Percentiles rank a stretch among this genome's conserved stretches.
Evolutionary conservation across 1,284 basidiomycete species (phyloP).

Genomic region (Kwoniella shivajii): DNA sequence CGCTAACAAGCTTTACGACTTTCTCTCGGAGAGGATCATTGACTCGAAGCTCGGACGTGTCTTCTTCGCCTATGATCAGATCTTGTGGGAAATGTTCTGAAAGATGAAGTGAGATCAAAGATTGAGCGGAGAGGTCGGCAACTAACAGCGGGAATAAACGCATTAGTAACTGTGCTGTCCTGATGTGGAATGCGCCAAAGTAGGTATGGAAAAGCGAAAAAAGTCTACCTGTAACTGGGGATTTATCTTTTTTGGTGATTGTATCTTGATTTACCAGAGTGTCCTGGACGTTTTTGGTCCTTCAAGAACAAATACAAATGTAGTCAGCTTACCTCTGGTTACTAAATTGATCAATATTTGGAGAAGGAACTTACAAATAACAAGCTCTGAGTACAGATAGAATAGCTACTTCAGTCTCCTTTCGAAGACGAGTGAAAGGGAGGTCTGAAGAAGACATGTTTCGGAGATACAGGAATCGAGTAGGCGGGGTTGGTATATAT

Average conservation of each 20-base stretch:
- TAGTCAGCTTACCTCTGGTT: no score
- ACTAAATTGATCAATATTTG: no score
- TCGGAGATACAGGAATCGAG: neutral
- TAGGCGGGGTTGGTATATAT: neutral
- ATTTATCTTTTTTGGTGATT: constrained; percentile 89
- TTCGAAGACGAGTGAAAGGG: constrained; percentile 42
- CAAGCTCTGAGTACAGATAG: constrained; percentile 90
- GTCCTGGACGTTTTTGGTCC: constrained; percentile 86
- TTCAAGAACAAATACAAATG: constrained; percentile 18
- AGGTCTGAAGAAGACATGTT: constrained; percentile 14
- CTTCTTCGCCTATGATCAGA: constrained; percentile 93
- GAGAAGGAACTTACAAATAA: constrained; percentile 53
- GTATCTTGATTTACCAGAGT: constrained; percentile 84
- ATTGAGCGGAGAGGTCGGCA: constrained; percentile 87
- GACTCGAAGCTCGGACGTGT: constrained; percentile 74
- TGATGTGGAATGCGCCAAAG: no score
- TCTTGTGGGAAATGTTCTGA: constrained; percentile 80
- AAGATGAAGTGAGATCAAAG: constrained; percentile 76
- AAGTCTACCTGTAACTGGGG: constrained; percentile 83
- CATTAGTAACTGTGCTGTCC: no score
- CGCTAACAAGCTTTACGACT: constrained; percentile 81
- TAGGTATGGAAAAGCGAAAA: no score
- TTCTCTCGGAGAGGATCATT: constrained; percentile 64
- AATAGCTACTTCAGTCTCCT: constrained; percentile 67
- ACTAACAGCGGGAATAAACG: no score